Percentiles rank a stretch among this genome's conserved stretches.
These are phyloP conservation scores for Solanum phureja DNA, from an alignment of 257 asterid genomes.

Conservation along the genomic window DNA sequence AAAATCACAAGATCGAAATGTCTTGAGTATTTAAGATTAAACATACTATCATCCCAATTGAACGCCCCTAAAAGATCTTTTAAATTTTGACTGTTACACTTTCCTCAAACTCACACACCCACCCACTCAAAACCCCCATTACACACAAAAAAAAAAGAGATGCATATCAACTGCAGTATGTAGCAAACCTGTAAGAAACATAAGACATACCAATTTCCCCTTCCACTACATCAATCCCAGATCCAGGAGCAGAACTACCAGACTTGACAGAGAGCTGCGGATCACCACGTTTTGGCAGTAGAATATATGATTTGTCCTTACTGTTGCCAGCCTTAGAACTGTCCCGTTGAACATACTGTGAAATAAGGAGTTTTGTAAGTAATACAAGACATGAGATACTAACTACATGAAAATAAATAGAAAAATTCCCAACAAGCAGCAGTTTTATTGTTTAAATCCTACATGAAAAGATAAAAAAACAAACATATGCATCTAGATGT, in stretches of 20 bases:
- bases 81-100: not conserved
- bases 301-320: conserved; percentile 43
- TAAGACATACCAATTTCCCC: conserved; percentile 44
- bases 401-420: not conserved
- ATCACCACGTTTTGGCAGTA: conserved; percentile 44
- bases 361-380: conserved; percentile 1
- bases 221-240: conserved; percentile 9
- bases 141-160: not conserved
- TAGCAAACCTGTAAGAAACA: not conserved
- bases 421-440: not conserved
- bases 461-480: not conserved
- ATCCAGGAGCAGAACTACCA: conserved; percentile 24
- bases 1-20: not conserved
- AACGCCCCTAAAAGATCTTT: not conserved
- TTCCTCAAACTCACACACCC: not conserved
- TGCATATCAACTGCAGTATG: not conserved
- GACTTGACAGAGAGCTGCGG: conserved; percentile 33
- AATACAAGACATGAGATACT: not conserved
- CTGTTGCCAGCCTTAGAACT: conserved; percentile 34
- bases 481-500: not conserved
- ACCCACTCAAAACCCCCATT: not conserved
- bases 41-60: not conserved
- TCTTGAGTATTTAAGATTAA: not conserved
- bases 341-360: conserved; percentile 64
- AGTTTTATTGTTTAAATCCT: not conserved